Conservation (phyloP, 805 yeast species). For the Suhomyces sp. region DNA sequence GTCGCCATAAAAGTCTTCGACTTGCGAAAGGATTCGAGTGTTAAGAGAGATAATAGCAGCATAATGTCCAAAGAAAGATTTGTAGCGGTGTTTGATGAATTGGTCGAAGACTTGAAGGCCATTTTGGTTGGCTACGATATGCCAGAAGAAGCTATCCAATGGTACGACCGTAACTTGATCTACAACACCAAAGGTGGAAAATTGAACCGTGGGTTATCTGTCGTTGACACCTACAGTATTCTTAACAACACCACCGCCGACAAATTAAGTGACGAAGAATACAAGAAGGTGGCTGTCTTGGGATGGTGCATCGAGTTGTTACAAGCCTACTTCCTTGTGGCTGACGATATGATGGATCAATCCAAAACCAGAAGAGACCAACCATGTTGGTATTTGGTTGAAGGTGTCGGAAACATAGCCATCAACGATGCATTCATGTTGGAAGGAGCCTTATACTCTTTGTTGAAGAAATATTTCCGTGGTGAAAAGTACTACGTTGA, state of each 20-base stretch:
- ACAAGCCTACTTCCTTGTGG: conserved; percentile 95
- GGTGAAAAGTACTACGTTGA: conserved; percentile 81
- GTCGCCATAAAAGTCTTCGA: neutral
- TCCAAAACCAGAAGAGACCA: conserved; percentile 97
- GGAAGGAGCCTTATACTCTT: conserved; percentile 87
- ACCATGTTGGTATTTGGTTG: conserved; percentile 91
- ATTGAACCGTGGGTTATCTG: conserved; percentile 93
- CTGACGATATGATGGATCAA: conserved; percentile 98
- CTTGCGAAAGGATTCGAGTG: neutral
- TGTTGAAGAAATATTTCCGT: conserved; percentile 86
- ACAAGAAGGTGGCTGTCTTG: conserved; percentile 77
- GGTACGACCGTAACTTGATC: conserved; percentile 72
- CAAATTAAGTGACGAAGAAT: conserved; percentile 65
- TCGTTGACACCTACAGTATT: conserved; percentile 85
- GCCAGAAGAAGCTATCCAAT: conserved; percentile 79
- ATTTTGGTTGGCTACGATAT: conserved; percentile 67
- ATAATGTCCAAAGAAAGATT: conserved; percentile 47
- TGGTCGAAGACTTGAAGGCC: conserved; percentile 71
- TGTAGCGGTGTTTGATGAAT: conserved; percentile 64
- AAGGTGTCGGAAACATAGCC: conserved; percentile 86
- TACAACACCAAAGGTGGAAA: conserved; percentile 97
- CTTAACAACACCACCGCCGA: conserved; percentile 59
- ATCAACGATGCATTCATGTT: conserved; percentile 96
- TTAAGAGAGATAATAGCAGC: neutral
- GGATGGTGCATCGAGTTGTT: conserved; percentile 96